Evolutionary conservation across 129 eudicot genomes (phyloP), one percentile per base, ranked within the genome.

Genomic region (Lonicera japonica): DNA sequence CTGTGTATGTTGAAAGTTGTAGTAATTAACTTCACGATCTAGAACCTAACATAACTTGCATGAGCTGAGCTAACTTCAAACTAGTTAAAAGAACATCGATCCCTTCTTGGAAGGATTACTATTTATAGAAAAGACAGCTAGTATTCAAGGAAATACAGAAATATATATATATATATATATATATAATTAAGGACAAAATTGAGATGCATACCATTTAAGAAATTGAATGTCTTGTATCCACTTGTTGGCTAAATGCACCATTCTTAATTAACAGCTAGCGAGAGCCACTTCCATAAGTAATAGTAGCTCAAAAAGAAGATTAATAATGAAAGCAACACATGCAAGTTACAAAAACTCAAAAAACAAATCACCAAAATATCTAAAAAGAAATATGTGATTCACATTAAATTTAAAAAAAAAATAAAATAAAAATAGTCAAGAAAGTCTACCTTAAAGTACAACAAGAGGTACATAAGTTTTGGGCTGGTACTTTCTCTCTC

Each of bases 291-390:
- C 58, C 45, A 23, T 10, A 46, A 9, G 25, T 34, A 63, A 5
- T 29, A 29, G 36, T 29, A 29, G 36, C 36, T 29, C 36, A 29
- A 29, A 29, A n/a, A 29, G 2, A 29, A 29, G 36, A 29, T 29
- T 6, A 5, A 45, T 36, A 58, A 9, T 46, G 14, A 25, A 67
- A 22, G 14, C 23, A 67, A 60, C 66, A 58, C 36, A n/a, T n/a
- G n/a, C 7, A 63, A 50, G 73, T 38, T 62, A 63, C 75, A 75
- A 13, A 63, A 36, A 20, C 59, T 61, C 56, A 52, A 25, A 58
- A 39, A 63, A 70, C 76, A 58, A 47, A 21, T 29, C 50, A 63
- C 46, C 8, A 18, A 48, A 62, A 25, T 10, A 25, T 72, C 68
- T 70, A 70, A 43, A 43, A 40, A 65, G 34, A 65, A 19, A 52